Conservation (phyloP, 176 grass and related monocot genomes). For the Triticum monococcum region DNA sequence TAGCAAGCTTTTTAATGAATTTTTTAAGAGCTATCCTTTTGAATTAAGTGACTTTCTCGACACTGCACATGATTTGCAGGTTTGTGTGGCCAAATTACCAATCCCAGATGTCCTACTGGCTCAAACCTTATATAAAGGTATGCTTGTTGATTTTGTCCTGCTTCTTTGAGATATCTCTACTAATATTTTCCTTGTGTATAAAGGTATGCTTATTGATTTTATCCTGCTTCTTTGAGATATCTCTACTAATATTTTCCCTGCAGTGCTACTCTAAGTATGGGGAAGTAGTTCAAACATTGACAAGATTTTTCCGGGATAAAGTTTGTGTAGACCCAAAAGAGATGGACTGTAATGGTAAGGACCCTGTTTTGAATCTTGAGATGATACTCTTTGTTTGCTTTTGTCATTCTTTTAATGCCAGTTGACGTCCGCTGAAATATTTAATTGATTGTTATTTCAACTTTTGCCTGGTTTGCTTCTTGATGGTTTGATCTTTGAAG, state of each 20-base stretch:
- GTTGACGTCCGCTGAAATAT: conserved; percentile 24
- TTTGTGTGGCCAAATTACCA: conserved; percentile 74
- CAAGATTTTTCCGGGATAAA: conserved; percentile 87
- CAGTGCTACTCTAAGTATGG: conserved; percentile 91
- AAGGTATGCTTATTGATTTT: conserved; percentile 9
- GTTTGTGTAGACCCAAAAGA: conserved; percentile 48
- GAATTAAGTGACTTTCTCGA: conserved; percentile 29
- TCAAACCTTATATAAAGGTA: conserved; percentile 85
- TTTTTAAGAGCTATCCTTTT: neutral
- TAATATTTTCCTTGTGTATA: conserved; percentile 29
- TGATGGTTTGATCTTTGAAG: conserved; percentile 6
- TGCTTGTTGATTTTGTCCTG: conserved; percentile 32
- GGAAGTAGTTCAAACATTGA: conserved; percentile 75
- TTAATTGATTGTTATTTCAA: conserved; percentile 24
- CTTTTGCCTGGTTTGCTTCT: neutral
- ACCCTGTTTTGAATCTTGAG: conserved; percentile 24
- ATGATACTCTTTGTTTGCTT: conserved; percentile 17
- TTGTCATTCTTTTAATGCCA: neutral
- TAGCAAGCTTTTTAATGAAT: conserved; percentile 1
- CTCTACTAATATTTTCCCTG: conserved; percentile 36
- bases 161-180: conserved; percentile 14
- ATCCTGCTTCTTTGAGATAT: conserved; percentile 16
- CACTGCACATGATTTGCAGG: conserved; percentile 51
- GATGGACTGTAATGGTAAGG: conserved; percentile 46
- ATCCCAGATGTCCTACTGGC: conserved; percentile 93